A percentile compares a stretch with the other conserved stretches of the same genome.
Evolutionary conservation across 768 basidiomycete species (phyloP).

Genomic region (Panaeolus papilionaceus): DNA sequence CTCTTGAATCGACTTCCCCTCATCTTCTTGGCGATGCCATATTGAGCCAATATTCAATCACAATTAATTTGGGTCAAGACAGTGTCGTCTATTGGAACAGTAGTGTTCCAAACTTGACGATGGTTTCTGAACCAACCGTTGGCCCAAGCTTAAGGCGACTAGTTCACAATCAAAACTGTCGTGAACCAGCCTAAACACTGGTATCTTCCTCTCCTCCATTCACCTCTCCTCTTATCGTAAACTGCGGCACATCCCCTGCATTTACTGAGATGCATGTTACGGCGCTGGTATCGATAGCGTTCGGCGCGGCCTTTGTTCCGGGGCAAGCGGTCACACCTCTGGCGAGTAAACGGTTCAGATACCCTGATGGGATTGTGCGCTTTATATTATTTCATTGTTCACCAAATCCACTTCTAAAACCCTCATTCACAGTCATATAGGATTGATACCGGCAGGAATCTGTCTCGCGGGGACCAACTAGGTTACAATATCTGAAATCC

Average conservation of each 20-base stretch:
- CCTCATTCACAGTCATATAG: conserved; percentile 13
- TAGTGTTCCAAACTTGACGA: too few relatives aligned
- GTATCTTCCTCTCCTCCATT: background rate
- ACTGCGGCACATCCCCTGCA: background rate
- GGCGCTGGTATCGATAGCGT: background rate
- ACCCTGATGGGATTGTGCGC: background rate
- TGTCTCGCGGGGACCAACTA: conserved; percentile 49
- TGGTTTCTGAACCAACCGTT: background rate
- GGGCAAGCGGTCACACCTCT: background rate
- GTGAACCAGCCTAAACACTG: background rate
- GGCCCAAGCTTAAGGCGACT: too few relatives aligned
- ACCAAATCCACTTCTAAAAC: background rate
- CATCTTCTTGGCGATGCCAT: too few relatives aligned
- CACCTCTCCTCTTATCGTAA: background rate
- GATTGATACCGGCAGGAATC: conserved; percentile 25
- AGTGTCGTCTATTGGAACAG: too few relatives aligned
- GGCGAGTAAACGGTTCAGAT: background rate
- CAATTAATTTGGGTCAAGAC: too few relatives aligned
- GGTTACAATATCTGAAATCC: conserved; percentile 61
- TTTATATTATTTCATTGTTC: background rate
- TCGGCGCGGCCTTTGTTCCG: background rate
- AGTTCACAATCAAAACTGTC: too few relatives aligned
- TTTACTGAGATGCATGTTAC: background rate
- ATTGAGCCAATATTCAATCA: too few relatives aligned
- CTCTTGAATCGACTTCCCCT: too few relatives aligned